These are phyloP conservation scores for Saccharomyces pastorianus DNA, from an alignment of 1,139 yeast genomes.

Conservation along the genomic window DNA sequence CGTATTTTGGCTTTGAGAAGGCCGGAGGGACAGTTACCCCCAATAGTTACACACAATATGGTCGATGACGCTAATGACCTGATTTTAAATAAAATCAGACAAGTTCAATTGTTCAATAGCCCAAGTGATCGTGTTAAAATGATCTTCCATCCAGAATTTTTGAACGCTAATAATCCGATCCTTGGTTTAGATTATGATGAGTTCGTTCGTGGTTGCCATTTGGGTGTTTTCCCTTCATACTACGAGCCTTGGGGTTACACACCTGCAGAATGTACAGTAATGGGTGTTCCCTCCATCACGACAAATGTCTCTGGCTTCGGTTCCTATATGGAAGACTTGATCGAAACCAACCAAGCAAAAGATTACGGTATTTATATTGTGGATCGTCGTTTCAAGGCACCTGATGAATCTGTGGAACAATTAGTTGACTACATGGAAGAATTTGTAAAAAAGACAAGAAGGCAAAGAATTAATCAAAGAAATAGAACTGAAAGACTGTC, in stretches of 20 bases:
- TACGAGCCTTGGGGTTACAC: conserved; percentile 99
- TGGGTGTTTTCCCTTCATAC: conserved; percentile 96
- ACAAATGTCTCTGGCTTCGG: conserved; percentile 94
- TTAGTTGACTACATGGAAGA: conserved; percentile 82
- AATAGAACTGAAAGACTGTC: conserved; percentile 89
- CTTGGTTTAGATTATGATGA: conserved; percentile 90
- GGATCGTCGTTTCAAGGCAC: conserved; percentile 85
- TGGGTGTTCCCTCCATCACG: conserved; percentile 96
- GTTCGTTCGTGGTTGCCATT: conserved; percentile 92
- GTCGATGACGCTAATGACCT: conserved; percentile 85
- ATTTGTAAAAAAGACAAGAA: conserved; percentile 76
- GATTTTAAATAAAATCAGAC: conserved; percentile 78
- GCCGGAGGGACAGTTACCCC: conserved; percentile 69
- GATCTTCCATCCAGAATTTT: conserved; percentile 92
- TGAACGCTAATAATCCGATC: conserved; percentile 89
- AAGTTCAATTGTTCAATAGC: conserved; percentile 80
- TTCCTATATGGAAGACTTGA: conserved; percentile 94
- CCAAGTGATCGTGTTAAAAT: conserved; percentile 88
- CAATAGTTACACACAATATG: conserved; percentile 97
- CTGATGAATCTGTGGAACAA: conserved; percentile 89
- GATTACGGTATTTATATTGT: conserved; percentile 96
- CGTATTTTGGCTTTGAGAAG: conserved; percentile 89
- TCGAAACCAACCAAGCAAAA: conserved; percentile 66
- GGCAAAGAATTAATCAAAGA: conserved; percentile 95
- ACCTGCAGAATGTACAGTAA: conserved; percentile 96